These are phyloP conservation scores for Fusarium paranaense DNA, from an alignment of 2,329 filamentous ascomycete species.

Conservation along the genomic window DNA sequence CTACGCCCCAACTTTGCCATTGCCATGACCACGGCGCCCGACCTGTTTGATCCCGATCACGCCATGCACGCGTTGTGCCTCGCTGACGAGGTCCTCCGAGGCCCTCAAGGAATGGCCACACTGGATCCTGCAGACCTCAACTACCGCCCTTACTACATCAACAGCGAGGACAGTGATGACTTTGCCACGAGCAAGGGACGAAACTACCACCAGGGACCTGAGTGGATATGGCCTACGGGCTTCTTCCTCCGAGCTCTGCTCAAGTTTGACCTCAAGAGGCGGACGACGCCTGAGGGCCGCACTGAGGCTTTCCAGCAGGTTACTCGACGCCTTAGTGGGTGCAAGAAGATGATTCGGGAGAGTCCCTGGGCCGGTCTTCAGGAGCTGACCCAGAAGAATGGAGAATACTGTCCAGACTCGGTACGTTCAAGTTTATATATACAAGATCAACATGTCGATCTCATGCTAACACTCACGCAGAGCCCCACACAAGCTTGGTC, in stretches of 20 bases:
- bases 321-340: conserved; percentile 82
- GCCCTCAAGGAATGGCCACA: conserved; percentile 94
- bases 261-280: conserved; percentile 85
- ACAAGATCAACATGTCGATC: background rate
- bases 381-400: conserved; percentile 92
- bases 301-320: conserved; percentile 96
- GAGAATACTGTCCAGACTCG: conserved; percentile 86
- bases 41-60: conserved; percentile 83
- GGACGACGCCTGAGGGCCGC: conserved; percentile 69
- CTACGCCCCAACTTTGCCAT: conserved; percentile 94
- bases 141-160: conserved; percentile 94
- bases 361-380: conserved; percentile 91
- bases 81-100: conserved; percentile 82
- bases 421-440: conserved; percentile 61
- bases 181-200: conserved; percentile 93
- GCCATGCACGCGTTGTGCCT: conserved; percentile 84
- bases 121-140: conserved; percentile 92
- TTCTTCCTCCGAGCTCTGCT: conserved; percentile 94
- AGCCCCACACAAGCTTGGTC: conserved; percentile 98
- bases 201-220: conserved; percentile 98
- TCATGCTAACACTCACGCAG: conserved; percentile 55
- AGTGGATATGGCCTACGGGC: conserved; percentile 98
- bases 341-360: conserved; percentile 84
- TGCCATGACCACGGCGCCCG: conserved; percentile 92
- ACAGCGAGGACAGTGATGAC: conserved; percentile 91